These are phyloP conservation scores for Sarocladiaceae sp. DNA, from an alignment of 2,329 filamentous ascomycete genomes.

Conservation along the genomic window DNA sequence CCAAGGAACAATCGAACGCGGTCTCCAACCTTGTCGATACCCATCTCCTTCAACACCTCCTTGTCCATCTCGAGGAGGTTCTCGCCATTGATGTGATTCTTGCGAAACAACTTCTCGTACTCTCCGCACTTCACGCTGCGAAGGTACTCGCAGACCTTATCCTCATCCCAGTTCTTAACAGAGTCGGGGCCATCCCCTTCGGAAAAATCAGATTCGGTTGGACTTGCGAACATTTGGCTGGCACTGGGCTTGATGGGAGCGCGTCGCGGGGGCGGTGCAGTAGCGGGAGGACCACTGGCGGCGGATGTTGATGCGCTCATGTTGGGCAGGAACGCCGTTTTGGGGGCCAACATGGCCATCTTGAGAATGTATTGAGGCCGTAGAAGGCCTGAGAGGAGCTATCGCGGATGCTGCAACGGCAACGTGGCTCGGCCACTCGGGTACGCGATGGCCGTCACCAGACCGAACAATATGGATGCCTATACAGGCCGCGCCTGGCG, in stretches of 20 bases:
- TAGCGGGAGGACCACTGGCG: slow-evolving; percentile 37
- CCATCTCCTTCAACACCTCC: slow-evolving; percentile 93
- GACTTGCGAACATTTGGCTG: slow-evolving; percentile 63
- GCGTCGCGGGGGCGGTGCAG: slow-evolving; percentile 45
- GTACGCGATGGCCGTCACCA: no score
- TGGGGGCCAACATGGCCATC: slow-evolving; percentile 77
- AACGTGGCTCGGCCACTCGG: no score
- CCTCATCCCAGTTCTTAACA: slow-evolving; percentile 84
- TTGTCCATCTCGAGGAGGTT: slow-evolving; percentile 97
- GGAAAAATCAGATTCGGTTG: slow-evolving; percentile 89
- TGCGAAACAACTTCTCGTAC: slow-evolving; percentile 83
- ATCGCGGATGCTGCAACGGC: no score
- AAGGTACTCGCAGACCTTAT: slow-evolving; percentile 85
- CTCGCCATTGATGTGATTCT: slow-evolving; percentile 96
- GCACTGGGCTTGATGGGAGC: slow-evolving; percentile 40
- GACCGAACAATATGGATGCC: neutral
- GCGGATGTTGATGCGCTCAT: slow-evolving; percentile 41
- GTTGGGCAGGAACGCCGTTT: slow-evolving; percentile 59
- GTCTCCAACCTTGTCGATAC: slow-evolving; percentile 95
- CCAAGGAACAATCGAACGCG: slow-evolving; percentile 83
- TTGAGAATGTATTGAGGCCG: slow-evolving; percentile 11
- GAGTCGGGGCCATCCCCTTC: slow-evolving; percentile 71
- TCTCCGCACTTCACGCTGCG: slow-evolving; percentile 87
- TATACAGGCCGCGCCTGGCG: slow-evolving; percentile 3
- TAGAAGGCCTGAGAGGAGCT: no score